phyloP scores from a whole-genome alignment of 106 monocot genomes.

The Phalaenopsis aphrodite region DNA sequence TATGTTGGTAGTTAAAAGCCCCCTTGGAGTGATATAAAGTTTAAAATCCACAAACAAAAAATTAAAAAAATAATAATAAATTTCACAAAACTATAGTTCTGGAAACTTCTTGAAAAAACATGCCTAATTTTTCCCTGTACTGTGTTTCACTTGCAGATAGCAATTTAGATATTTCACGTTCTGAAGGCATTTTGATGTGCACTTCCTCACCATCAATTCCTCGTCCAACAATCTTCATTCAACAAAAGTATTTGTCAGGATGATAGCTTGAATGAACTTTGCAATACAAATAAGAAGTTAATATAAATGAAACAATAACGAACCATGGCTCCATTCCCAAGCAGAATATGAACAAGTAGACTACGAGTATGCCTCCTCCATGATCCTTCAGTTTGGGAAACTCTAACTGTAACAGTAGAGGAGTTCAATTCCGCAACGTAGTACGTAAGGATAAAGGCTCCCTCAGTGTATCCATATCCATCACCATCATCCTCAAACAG shows the following conservation, averaged over 20 bases:
- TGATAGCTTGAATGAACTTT: not conserved
- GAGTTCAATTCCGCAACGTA: constrained; percentile 72
- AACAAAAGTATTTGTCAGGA: constrained; percentile 1
- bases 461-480: constrained; percentile 77
- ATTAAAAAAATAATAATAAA: too few species aligned
- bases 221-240: constrained; percentile 44
- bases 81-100: not conserved
- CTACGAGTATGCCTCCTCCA: constrained; percentile 60
- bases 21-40: not conserved
- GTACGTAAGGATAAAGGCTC: constrained; percentile 61
- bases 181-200: constrained; percentile 56
- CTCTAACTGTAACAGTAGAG: constrained; percentile 63
- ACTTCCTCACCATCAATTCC: constrained; percentile 85
- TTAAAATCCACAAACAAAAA: not conserved
- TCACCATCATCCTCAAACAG: constrained; percentile 91
- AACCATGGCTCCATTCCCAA: constrained; percentile 83
- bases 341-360: constrained; percentile 57
- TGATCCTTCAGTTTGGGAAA: constrained; percentile 69
- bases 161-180: constrained; percentile 54
- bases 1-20: not conserved
- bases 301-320: constrained; percentile 10
- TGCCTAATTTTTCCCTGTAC: constrained; percentile 44
- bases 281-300: not conserved
- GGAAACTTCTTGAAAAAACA: not conserved
- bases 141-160: constrained; percentile 46